Evolutionary conservation across 106 monocot genomes (phyloP).

Genomic region (Xerophyta viscosa): DNA sequence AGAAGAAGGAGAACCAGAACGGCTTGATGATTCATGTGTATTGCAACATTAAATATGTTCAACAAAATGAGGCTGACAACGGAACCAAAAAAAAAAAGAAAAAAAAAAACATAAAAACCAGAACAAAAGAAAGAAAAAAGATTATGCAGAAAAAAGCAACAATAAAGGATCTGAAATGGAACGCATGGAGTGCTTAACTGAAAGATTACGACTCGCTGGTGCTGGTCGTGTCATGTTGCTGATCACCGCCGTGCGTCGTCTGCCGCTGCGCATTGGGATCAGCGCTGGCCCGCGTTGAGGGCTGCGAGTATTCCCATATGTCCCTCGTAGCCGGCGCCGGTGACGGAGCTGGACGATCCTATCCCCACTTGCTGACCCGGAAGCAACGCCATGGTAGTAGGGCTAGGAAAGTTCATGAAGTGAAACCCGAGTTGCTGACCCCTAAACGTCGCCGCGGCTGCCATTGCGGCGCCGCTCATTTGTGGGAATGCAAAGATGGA

Average conservation of each 20-base stretch:
- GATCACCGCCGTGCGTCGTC: conserved; percentile 16
- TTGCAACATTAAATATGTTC: background rate
- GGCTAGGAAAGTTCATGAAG: conserved; percentile 92
- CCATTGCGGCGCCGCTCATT: conserved; percentile 13
- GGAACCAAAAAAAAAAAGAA: conserved; percentile 4
- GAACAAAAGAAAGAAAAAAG: background rate
- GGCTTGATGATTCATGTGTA: background rate
- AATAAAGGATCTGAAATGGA: background rate
- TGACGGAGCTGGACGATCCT: conserved; percentile 12
- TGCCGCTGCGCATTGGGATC: background rate
- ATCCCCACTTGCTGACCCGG: conserved; percentile 53
- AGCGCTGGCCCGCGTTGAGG: conserved; percentile 48
- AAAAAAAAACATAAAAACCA: background rate
- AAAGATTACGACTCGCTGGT: conserved; percentile 41
- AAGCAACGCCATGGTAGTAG: conserved; percentile 52
- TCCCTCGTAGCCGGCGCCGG: conserved; percentile 27
- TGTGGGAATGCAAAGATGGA: conserved; percentile 44
- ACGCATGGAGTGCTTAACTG: background rate
- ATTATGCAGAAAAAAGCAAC: too few relatives aligned
- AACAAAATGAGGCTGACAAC: too few relatives aligned
- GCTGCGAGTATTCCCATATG: conserved; percentile 61
- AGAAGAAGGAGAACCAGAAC: too few relatives aligned
- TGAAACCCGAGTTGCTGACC: conserved; percentile 61
- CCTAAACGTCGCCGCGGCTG: conserved; percentile 39
- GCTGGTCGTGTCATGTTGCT: conserved; percentile 66